Evolutionary conservation across 129 eudicot genomes (phyloP).

Genomic region (Flaveria ramosissima): DNA sequence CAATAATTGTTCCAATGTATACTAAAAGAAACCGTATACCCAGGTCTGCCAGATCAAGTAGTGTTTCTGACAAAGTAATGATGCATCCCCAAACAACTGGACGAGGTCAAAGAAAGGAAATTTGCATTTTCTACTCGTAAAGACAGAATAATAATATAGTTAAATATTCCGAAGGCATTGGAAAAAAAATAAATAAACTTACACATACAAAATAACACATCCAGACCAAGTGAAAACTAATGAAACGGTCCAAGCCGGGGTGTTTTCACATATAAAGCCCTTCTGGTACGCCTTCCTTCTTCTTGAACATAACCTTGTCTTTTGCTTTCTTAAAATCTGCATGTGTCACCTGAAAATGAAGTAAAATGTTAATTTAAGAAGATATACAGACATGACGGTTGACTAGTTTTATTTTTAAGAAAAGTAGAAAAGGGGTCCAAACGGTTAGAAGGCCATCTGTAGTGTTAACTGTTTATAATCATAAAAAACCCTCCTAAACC

Average conservation of each 20-base stretch:
- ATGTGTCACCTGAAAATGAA: slow-evolving; percentile 64
- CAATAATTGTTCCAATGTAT: background rate
- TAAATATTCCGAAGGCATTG: background rate
- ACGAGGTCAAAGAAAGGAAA: background rate
- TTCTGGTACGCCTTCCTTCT: slow-evolving; percentile 95
- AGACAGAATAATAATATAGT: slow-evolving; percentile 10
- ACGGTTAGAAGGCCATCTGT: background rate
- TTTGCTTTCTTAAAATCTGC: slow-evolving; percentile 96
- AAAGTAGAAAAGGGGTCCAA: background rate
- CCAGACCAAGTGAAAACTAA: slow-evolving; percentile 1
- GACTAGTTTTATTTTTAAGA: background rate
- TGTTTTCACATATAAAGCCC: slow-evolving; percentile 79
- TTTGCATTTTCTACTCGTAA: background rate
- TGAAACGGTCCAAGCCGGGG: background rate
- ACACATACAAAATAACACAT: background rate
- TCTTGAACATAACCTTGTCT: slow-evolving; percentile 96
- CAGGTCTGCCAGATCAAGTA: too few species aligned
- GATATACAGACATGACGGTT: background rate
- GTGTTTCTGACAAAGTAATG: background rate
- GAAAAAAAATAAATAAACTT: slow-evolving; percentile 17
- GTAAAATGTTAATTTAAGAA: background rate
- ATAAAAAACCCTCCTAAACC: background rate
- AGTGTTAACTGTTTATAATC: background rate
- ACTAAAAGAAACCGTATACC: too few species aligned
- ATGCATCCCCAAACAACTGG: background rate